Conservation (phyloP, 768 basidiomycete species). For the Neoboletus brunneissimus region DNA sequence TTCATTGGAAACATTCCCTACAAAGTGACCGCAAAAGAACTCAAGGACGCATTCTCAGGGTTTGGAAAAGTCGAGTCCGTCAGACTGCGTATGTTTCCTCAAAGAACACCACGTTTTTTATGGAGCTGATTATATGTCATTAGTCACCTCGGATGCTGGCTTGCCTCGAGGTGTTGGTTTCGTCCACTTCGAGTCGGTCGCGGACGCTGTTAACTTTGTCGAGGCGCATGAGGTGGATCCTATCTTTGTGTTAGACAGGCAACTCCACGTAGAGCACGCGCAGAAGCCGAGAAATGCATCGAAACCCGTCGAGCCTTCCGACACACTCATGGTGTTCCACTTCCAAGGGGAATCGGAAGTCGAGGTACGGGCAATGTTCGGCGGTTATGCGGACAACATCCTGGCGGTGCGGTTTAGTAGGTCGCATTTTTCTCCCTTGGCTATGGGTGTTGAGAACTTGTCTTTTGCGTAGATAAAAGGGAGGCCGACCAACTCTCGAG, state of each 20-base stretch:
- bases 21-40: conserved; percentile 37
- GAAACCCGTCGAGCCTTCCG: conserved; percentile 21
- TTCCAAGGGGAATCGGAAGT: conserved; percentile 25
- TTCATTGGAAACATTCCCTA: conserved; percentile 58
- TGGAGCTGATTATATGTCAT: not conserved
- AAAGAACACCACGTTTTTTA: not conserved
- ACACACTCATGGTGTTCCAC: conserved; percentile 32
- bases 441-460: not conserved
- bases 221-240: conserved; percentile 42
- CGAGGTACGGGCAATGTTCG: conserved; percentile 28
- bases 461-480: conserved; percentile 34
- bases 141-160: conserved; percentile 34
- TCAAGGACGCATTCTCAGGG: conserved; percentile 40
- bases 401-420: conserved; percentile 33
- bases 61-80: conserved; percentile 43
- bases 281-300: not conserved
- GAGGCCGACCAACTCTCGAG: conserved; percentile 30
- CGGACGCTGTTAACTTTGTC: conserved; percentile 37
- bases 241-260: conserved; percentile 46
- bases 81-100: conserved; percentile 39
- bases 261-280: conserved; percentile 43
- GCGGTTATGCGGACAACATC: conserved; percentile 10
- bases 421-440: not conserved
- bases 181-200: conserved; percentile 39
- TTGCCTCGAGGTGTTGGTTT: conserved; percentile 44